A percentile compares a stretch with the other conserved stretches of the same genome.
phyloP scores from a whole-genome alignment of 176 grass and related monocot genomes.

The Panicum miliaceum region DNA sequence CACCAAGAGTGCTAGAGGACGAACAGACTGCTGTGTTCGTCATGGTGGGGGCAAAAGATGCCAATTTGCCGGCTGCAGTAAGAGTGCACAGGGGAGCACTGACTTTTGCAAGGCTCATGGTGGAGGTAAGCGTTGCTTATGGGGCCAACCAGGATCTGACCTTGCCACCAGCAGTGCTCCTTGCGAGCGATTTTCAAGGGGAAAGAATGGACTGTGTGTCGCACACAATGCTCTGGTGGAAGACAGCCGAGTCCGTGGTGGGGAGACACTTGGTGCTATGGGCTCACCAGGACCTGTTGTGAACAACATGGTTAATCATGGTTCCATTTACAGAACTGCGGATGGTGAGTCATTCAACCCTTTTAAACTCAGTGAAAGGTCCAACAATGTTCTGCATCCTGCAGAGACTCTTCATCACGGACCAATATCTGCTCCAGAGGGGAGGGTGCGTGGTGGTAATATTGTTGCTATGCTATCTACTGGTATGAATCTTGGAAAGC shows the following conservation, averaged over 20 bases:
- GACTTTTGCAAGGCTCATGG: constrained; percentile 72
- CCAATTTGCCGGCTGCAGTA: constrained; percentile 46
- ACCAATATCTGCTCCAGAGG: constrained; percentile 43
- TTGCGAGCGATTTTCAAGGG: constrained; percentile 58
- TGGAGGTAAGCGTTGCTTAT: constrained; percentile 54
- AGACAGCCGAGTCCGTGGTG: constrained; percentile 52
- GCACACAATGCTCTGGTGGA: constrained; percentile 60
- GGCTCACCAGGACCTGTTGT: not conserved
- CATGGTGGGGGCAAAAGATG: constrained; percentile 67
- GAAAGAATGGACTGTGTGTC: constrained; percentile 55
- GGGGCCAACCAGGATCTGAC: constrained; percentile 52
- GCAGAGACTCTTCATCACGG: not conserved
- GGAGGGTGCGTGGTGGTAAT: constrained; percentile 63
- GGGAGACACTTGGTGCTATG: constrained; percentile 37
- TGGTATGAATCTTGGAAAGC: not conserved
- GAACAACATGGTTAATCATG: not conserved
- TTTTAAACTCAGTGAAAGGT: not conserved
- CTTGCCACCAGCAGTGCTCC: constrained; percentile 35
- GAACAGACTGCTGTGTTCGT: constrained; percentile 63
- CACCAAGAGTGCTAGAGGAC: constrained; percentile 61
- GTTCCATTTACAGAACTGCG: not conserved
- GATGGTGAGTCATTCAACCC: not conserved
- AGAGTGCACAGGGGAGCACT: constrained; percentile 65
- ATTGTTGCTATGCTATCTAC: constrained; percentile 45
- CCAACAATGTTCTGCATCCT: not conserved